Evolutionary conservation across 1,139 yeast genomes (phyloP), one percentile per base, ranked within the genome.

Genomic region (Blastobotrys aristatus): DNA sequence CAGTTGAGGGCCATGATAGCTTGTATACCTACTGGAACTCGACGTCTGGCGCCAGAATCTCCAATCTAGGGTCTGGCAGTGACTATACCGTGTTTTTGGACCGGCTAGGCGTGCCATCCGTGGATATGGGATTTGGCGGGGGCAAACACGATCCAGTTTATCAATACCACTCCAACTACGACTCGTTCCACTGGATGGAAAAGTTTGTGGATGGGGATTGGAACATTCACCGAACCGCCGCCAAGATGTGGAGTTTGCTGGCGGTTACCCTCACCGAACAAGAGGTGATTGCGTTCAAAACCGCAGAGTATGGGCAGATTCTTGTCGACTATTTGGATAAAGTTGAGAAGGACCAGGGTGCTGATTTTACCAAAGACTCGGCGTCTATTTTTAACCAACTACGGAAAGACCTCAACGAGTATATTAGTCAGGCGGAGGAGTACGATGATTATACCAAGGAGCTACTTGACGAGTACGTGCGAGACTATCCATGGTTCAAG

Each of bases 81-180:
- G 88, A 82, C 59, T 82, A 72, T 62, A 80, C 87, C 2, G 84
- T 79, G 7, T 82, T 82, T 63, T 71, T 74, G 57, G 86, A 82
- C 55, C 83, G 77, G 59, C 63, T 82, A 50, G 89, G 87, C 21
- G 75, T 82, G 40, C 80, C 88, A 1, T 77, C 85, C 1, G 61
- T 75, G 26, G 84, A 81, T 59, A 51, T 80, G 47, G 83, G 82
- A 0, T 82, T 80, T 57, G 53, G 54, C 10, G 61, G 65, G 31
- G 69, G 71, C 10, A 52, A 54, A 11, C 66, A 67, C 6, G 77
- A 78, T 44, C 69, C 82, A 0, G 76, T 81, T 2, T 82, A 82
- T 60, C 87, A 80, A 51, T 82, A 82, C 62, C 87, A 82, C 60
- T 79, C 86, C 35, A 78, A 80, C 60, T 82, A 79, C 58, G 88